Base-by-base conservation (phyloP, 805 yeast genomes). In the Saccharomyces mikatae region DNA sequence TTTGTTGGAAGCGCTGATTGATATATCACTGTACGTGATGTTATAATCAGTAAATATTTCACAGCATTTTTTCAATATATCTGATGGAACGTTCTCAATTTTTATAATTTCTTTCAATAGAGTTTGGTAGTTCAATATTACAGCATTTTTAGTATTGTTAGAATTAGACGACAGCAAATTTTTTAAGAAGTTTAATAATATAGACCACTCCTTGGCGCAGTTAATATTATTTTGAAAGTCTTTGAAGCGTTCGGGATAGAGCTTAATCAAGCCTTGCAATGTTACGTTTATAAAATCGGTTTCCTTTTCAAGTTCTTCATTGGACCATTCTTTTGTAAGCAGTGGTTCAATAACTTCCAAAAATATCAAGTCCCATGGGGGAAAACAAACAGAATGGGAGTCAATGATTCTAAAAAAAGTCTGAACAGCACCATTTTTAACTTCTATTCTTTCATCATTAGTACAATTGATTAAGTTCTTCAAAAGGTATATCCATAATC, bases 371-470 rank as follows among this genome's bases (percentile, higher is more conserved):
- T 76, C 71, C 97, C 97, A 90, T 1, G 81, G 73, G 0, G 82
- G 78, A 21, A 83, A 72, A 47, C 74, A 72, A 10, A 69, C 63
- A 0, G 88, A 86, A 66, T 86, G 89, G 2, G 91, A 80, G 52
- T 87, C 89, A 56, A 87, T 75, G 29, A 92, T 84, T 59, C 91
- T 81, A 70, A 89, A 89, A 59, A 91, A 83, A 0, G 97, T 92
- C 65, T 90, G 96, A 14, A 89, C 79, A 0, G 97, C 84, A 1
- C 97, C 97, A 62, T 89, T 90, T 57, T 95, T 78, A 0, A 92
- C 96, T 61, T 90, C 96, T 1, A 84, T 78, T 53, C 96, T 77
- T 2, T 75, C 63, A 59, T 87, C 96, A 28, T 72, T 66, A 0
- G 91, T 79, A 26, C 89, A 78, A 24, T 77, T 76, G 0, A 89